phyloP scores from a whole-genome alignment of 768 basidiomycete genomes.

The Tulasnella sp. region DNA sequence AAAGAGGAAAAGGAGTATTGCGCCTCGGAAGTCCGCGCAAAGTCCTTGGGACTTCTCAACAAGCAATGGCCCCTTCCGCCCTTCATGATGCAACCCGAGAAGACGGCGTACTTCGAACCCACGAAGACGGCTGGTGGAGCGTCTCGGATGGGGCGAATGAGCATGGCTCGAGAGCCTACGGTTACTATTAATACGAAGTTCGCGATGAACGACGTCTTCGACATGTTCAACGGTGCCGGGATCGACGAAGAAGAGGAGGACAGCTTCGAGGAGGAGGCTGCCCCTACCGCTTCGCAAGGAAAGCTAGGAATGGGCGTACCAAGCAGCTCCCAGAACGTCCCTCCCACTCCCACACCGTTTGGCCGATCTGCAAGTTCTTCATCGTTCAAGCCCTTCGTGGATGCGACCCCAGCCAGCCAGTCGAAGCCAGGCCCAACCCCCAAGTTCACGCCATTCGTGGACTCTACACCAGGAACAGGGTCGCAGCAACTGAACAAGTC shows the following conservation, averaged over 20 bases:
- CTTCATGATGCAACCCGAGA: slow-evolving; percentile 24
- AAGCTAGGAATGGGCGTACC: neutral
- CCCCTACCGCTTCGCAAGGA: slow-evolving; percentile 6
- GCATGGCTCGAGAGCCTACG: slow-evolving; percentile 53
- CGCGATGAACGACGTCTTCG: slow-evolving; percentile 87
- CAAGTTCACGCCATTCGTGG: slow-evolving; percentile 17
- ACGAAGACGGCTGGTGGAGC: slow-evolving; percentile 52
- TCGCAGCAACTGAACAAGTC: neutral
- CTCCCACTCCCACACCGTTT: slow-evolving; percentile 15
- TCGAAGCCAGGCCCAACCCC: neutral
- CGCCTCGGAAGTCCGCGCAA: slow-evolving; percentile 73
- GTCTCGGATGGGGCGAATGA: slow-evolving; percentile 36
- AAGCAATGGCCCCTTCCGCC: slow-evolving; percentile 77
- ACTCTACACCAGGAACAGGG: neutral
- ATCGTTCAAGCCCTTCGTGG: slow-evolving; percentile 8
- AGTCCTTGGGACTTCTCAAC: slow-evolving; percentile 70
- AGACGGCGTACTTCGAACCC: slow-evolving; percentile 31
- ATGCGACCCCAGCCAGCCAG: neutral
- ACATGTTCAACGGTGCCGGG: slow-evolving; percentile 70
- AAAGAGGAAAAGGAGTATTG: slow-evolving; percentile 74
- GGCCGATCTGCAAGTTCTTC: neutral
- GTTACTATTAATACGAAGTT: slow-evolving; percentile 97
- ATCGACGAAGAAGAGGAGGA: slow-evolving; percentile 28
- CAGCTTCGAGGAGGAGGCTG: slow-evolving; percentile 29
- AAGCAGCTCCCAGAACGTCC: neutral